Evolutionary conservation across 2,329 filamentous ascomycete genomes (phyloP).

Genomic region (Claviceps monticola): DNA sequence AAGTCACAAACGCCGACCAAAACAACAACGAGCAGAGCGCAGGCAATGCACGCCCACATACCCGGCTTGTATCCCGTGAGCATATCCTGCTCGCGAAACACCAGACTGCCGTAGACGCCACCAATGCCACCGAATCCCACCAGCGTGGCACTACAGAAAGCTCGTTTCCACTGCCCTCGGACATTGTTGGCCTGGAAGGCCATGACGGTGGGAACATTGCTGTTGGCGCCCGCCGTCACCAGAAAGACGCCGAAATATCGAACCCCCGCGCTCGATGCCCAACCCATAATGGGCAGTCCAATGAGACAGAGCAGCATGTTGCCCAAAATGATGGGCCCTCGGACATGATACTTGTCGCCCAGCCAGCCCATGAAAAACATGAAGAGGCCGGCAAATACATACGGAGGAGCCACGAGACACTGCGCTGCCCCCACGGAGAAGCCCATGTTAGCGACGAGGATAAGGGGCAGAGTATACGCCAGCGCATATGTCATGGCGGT

Average conservation of each 20-base stretch:
- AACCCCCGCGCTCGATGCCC: constrained; percentile 37
- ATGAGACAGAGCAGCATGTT: constrained; percentile 55
- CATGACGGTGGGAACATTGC: constrained; percentile 62
- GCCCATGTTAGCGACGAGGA: constrained; percentile 48
- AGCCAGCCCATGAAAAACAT: constrained; percentile 47
- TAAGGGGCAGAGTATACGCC: constrained; percentile 67
- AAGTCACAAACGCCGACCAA: constrained; percentile 28
- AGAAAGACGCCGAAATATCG: constrained; percentile 67
- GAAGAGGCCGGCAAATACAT: constrained; percentile 48
- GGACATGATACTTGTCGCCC: constrained; percentile 52
- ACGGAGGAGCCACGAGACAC: constrained; percentile 59
- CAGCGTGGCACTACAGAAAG: constrained; percentile 61
- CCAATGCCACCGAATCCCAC: constrained; percentile 67
- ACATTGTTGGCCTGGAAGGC: constrained; percentile 82
- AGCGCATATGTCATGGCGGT: constrained; percentile 64
- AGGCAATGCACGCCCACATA: constrained; percentile 41
- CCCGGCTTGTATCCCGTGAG: constrained; percentile 38
- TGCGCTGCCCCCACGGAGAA: constrained; percentile 51
- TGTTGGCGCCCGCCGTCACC: constrained; percentile 61
- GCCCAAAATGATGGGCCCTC: constrained; percentile 51
- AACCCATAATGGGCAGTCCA: constrained; percentile 62
- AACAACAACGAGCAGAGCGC: constrained; percentile 30
- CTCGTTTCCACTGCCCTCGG: constrained; percentile 78
- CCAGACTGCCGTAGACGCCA: constrained; percentile 60
- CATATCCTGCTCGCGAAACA: constrained; percentile 49